These are phyloP conservation scores for Meyerozyma sp. DNA, from an alignment of 1,139 yeast species.

Conservation along the genomic window DNA sequence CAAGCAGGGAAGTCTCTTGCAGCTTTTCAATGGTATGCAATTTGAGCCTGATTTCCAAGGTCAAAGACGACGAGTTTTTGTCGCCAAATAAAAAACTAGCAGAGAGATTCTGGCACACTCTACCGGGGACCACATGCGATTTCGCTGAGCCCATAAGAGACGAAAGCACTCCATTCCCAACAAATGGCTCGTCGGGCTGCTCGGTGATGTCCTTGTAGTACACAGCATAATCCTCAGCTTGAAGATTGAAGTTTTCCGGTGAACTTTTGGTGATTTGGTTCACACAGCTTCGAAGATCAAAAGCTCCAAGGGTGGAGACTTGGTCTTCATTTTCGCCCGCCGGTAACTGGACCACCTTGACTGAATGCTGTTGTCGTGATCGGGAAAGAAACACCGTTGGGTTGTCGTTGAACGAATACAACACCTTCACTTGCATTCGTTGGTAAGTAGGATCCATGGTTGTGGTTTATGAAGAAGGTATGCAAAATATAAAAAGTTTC, in stretches of 20 bases:
- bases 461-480: conserved; percentile 1
- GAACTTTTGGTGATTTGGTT: conserved; percentile 47
- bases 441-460: conserved; percentile 16
- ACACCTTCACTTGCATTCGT: conserved; percentile 49
- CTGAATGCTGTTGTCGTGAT: conserved; percentile 38
- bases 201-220: conserved; percentile 71
- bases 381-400: conserved; percentile 55
- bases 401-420: conserved; percentile 57
- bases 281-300: conserved; percentile 48
- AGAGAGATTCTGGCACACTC: conserved; percentile 65
- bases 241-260: conserved; percentile 52
- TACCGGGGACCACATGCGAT: conserved; percentile 51
- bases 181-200: conserved; percentile 70
- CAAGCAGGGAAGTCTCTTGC: conserved; percentile 1
- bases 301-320: conserved; percentile 48
- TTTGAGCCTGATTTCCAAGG: conserved; percentile 61
- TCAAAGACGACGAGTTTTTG: conserved; percentile 42
- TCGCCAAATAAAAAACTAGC: conserved; percentile 46
- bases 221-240: conserved; percentile 56
- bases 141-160: conserved; percentile 26
- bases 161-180: conserved; percentile 63
- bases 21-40: conserved; percentile 38
- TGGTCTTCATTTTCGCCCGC: conserved; percentile 23
- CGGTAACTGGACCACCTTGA: conserved; percentile 45
- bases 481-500: too few species aligned